These are phyloP conservation scores for Myriosclerotinia scirpicola DNA, from an alignment of 2,329 filamentous ascomycete species.

Conservation along the genomic window DNA sequence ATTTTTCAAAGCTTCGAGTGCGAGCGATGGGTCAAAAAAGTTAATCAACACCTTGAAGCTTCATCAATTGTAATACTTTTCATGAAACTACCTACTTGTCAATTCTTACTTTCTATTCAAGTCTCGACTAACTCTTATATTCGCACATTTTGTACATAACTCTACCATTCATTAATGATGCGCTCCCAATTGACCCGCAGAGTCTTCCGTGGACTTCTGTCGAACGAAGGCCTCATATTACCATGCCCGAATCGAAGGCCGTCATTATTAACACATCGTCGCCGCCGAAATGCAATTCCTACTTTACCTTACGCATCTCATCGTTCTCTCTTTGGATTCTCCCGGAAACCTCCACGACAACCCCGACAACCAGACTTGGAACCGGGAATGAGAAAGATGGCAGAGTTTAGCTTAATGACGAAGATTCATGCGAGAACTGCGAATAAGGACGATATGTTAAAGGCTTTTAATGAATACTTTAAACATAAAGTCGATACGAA, in stretches of 20 bases:
- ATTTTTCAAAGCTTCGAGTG: conserved; percentile 1
- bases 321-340: conserved; percentile 56
- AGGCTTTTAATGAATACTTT: conserved; percentile 67
- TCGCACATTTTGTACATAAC: conserved; percentile 27
- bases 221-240: conserved; percentile 46
- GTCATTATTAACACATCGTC: conserved; percentile 38
- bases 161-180: conserved; percentile 44
- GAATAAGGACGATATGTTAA: conserved; percentile 58
- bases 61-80: conserved; percentile 3
- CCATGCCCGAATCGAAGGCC: conserved; percentile 37
- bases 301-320: conserved; percentile 40
- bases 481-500: conserved; percentile 51
- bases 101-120: not conserved
- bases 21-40: not conserved
- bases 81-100: too few relatives aligned
- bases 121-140: not conserved
- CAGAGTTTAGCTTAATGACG: conserved; percentile 64
- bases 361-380: conserved; percentile 63
- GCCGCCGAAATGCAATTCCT: conserved; percentile 7
- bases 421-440: conserved; percentile 66
- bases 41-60: conserved; percentile 15
- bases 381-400: conserved; percentile 70
- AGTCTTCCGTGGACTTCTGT: conserved; percentile 58
- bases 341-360: conserved; percentile 58
- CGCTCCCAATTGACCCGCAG: conserved; percentile 59